Evolutionary conservation across 106 monocot genomes (phyloP).

Genomic region (Alisma plantagoaquatica): DNA sequence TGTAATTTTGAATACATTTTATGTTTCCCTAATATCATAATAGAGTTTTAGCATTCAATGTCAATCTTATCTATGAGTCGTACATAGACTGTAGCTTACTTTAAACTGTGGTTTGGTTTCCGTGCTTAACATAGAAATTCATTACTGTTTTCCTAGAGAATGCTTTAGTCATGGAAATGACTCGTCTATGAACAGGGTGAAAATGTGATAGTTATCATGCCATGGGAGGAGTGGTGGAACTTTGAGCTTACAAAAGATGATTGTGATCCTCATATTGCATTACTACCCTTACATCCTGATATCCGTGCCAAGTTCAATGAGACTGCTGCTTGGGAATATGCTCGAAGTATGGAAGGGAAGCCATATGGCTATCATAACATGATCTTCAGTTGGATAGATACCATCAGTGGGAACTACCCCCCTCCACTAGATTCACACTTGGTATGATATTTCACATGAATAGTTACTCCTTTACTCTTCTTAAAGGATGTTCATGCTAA

Average conservation of each 20-base stretch:
- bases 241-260: slow-evolving; percentile 61
- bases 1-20: neutral
- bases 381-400: slow-evolving; percentile 96
- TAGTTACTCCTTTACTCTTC: slow-evolving; percentile 2
- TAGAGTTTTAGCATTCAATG: too few relatives aligned
- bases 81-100: too few relatives aligned
- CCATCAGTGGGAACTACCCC: slow-evolving; percentile 56
- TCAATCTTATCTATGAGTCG: too few relatives aligned
- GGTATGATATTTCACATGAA: too few relatives aligned
- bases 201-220: slow-evolving; percentile 58
- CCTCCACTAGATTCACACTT: slow-evolving; percentile 71
- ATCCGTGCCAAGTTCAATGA: slow-evolving; percentile 59
- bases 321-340: slow-evolving; percentile 82
- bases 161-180: too few relatives aligned
- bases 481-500: too few relatives aligned
- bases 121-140: too few relatives aligned
- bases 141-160: too few relatives aligned
- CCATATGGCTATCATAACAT: slow-evolving; percentile 87
- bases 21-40: neutral
- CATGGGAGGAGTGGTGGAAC: slow-evolving; percentile 91
- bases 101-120: too few relatives aligned
- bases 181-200: slow-evolving; percentile 39
- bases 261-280: slow-evolving; percentile 71
- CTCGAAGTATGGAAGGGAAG: slow-evolving; percentile 55
- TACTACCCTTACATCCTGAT: slow-evolving; percentile 66